Evolutionary conservation across 371 early-diverging fungal genomes (phyloP).

Genomic region (Paramicrosporidium saccamoebae): DNA sequence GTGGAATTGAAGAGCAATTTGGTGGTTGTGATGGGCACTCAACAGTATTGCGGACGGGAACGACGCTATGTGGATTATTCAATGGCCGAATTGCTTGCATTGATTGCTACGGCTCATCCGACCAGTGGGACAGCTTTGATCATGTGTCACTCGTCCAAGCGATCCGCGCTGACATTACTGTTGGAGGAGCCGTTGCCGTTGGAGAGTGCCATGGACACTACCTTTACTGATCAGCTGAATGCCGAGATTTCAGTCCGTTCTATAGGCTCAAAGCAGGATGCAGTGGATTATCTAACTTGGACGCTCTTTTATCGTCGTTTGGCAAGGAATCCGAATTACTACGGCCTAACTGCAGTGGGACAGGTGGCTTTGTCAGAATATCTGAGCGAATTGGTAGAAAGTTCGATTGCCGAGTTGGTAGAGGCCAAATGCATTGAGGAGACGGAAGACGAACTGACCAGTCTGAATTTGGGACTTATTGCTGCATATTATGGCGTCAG

Average conservation of each 20-base stretch:
- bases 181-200: conserved; percentile 71
- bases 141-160: conserved; percentile 72
- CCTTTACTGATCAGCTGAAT: conserved; percentile 75
- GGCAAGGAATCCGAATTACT: conserved; percentile 83
- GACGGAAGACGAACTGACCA: conserved; percentile 37
- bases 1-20: conserved; percentile 34
- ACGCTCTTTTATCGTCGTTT: conserved; percentile 77
- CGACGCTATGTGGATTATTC: conserved; percentile 80
- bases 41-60: conserved; percentile 65
- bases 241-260: conserved; percentile 74
- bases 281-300: conserved; percentile 91
- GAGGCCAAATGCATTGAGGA: conserved; percentile 55
- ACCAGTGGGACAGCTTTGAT: conserved; percentile 39
- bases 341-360: conserved; percentile 46
- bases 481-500: conserved; percentile 80
- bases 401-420: conserved; percentile 41
- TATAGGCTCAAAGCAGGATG: conserved; percentile 84
- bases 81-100: conserved; percentile 69
- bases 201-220: conserved; percentile 57
- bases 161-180: conserved; percentile 85
- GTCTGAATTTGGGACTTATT: conserved; percentile 80
- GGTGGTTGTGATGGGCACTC: conserved; percentile 82
- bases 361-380: conserved; percentile 63
- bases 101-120: conserved; percentile 69
- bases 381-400: conserved; percentile 74